These are phyloP conservation scores for Cetradonia linearis DNA, from an alignment of 495 filamentous ascomycete species.

Conservation along the genomic window DNA sequence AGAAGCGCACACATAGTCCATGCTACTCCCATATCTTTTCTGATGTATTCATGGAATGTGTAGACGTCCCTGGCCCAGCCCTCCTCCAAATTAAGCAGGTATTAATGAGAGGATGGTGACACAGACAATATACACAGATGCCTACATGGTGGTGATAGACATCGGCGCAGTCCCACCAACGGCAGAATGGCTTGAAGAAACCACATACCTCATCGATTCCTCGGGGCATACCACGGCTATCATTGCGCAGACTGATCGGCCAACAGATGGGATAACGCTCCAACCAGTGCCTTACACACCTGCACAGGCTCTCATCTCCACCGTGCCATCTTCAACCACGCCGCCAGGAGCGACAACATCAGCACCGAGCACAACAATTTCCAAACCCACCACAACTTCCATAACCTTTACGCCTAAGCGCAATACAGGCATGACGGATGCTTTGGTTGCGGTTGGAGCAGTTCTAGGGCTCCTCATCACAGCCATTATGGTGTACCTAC, in stretches of 20 bases:
- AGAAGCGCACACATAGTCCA: neutral
- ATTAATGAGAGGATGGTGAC: neutral
- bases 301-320: neutral
- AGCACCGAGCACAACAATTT: neutral
- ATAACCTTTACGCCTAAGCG: neutral
- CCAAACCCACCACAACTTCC: neutral
- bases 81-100: neutral
- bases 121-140: conserved; percentile 4
- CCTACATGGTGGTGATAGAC: conserved; percentile 5
- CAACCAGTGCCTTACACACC: conserved; percentile 1
- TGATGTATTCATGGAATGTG: neutral
- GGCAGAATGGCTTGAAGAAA: conserved; percentile 10
- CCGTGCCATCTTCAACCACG: neutral
- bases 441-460: conserved; percentile 5
- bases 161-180: conserved; percentile 1
- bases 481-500: neutral
- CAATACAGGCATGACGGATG: neutral
- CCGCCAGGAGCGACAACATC: neutral
- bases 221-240: conserved; percentile 7
- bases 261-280: conserved; percentile 1
- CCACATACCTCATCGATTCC: conserved; percentile 5
- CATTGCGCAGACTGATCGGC: conserved; percentile 5
- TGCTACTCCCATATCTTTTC: neutral
- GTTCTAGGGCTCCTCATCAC: neutral
- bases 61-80: neutral